Conservation (phyloP, 2,329 filamentous ascomycete species). For the Colletotrichum tofieldiae region DNA sequence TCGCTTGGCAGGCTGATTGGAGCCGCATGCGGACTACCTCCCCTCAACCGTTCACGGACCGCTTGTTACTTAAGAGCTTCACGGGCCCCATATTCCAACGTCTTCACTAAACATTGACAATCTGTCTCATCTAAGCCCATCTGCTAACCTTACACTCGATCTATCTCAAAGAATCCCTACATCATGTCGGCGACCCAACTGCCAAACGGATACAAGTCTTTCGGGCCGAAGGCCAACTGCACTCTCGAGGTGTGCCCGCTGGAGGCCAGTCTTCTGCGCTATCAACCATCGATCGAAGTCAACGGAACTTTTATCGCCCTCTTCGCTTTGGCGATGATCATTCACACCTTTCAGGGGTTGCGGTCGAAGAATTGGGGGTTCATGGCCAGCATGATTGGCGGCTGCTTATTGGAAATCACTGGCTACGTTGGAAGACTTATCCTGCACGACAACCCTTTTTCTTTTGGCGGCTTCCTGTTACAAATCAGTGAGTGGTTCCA, state of each 20-base stretch:
- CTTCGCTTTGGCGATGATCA: slow-evolving; percentile 59
- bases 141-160: neutral
- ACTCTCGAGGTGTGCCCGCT: slow-evolving; percentile 63
- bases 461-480: slow-evolving; percentile 72
- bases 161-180: neutral
- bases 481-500: slow-evolving; percentile 64
- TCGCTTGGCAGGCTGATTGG: neutral
- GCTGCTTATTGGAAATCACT: slow-evolving; percentile 70
- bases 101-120: neutral
- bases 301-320: slow-evolving; percentile 56
- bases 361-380: slow-evolving; percentile 61
- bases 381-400: slow-evolving; percentile 65
- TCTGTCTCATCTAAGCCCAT: neutral
- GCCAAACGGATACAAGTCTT: slow-evolving; percentile 47
- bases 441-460: slow-evolving; percentile 70
- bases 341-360: slow-evolving; percentile 60
- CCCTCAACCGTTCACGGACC: neutral
- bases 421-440: slow-evolving; percentile 75
- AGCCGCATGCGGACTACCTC: slow-evolving; percentile 11
- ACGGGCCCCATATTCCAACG: neutral
- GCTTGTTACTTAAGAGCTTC: neutral
- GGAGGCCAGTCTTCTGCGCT: slow-evolving; percentile 57
- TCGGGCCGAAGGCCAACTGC: slow-evolving; percentile 62
- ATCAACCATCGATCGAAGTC: slow-evolving; percentile 56
- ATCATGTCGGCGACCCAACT: slow-evolving; percentile 29